Conservation (phyloP, 2,329 filamentous ascomycete species). For the Colletotrichum tropicicola region DNA sequence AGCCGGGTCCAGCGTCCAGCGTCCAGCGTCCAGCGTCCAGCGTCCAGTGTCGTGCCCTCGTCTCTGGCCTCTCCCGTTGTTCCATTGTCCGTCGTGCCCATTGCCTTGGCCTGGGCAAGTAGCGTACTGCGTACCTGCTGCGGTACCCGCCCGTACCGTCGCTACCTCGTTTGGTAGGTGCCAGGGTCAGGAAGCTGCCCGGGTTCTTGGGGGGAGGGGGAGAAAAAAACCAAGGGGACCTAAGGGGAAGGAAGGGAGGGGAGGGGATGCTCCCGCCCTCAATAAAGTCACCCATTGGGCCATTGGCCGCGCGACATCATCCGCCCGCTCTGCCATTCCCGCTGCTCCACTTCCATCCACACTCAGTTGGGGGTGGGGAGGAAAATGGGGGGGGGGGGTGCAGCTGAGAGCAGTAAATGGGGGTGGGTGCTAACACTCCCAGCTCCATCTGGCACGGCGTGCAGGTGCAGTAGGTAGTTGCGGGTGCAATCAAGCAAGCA, state of each 20-base stretch:
- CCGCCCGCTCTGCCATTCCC: constrained; percentile 30
- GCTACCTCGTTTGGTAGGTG: too few relatives aligned
- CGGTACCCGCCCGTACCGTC: too few relatives aligned
- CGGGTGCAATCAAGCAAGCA: too few relatives aligned
- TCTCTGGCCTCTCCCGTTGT: too few relatives aligned
- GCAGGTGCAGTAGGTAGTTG: constrained; percentile 2
- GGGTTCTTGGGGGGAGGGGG: not conserved
- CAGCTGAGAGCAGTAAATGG: not conserved
- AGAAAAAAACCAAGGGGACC: constrained; percentile 4
- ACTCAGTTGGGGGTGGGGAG: not conserved
- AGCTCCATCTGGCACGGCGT: constrained; percentile 13
- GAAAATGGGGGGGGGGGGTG: not conserved
- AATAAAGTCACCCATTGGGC: constrained; percentile 20
- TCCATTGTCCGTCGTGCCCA: too few relatives aligned
- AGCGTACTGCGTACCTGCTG: too few relatives aligned
- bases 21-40: too few relatives aligned
- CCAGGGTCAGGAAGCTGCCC: not conserved
- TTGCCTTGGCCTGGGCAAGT: too few relatives aligned
- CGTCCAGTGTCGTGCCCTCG: too few relatives aligned
- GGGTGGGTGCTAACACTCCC: not conserved
- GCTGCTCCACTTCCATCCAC: constrained; percentile 14
- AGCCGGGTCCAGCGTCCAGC: too few relatives aligned
- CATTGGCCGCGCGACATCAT: constrained; percentile 25
- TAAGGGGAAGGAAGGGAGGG: constrained; percentile 13
- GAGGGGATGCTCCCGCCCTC: constrained; percentile 16